phyloP scores from a whole-genome alignment of 768 basidiomycete genomes.

The Mycena olivaceomarginata region DNA sequence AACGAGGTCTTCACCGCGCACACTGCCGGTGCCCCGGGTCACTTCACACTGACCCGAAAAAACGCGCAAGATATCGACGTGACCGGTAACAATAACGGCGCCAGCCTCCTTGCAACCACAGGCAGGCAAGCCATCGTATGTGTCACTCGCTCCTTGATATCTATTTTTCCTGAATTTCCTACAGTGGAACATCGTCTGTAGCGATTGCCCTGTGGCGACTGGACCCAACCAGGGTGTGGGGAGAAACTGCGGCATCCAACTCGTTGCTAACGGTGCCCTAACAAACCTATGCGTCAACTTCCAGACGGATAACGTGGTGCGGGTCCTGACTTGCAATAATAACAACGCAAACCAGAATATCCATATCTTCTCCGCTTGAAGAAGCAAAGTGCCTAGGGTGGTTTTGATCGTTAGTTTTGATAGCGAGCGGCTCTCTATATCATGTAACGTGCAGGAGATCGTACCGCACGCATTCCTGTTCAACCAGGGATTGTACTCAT shows the following conservation, averaged over 20 bases:
- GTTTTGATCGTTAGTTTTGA: neutral
- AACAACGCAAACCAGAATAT: constrained; percentile 1
- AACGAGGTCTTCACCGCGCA: neutral
- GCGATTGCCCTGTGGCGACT: neutral
- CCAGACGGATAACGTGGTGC: neutral
- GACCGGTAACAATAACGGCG: neutral
- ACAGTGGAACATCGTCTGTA: neutral
- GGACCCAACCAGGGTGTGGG: neutral
- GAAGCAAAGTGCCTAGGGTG: neutral
- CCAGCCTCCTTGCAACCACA: neutral
- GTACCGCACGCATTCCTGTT: no score
- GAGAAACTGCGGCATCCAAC: neutral
- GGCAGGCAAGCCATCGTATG: neutral
- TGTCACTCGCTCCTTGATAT: neutral
- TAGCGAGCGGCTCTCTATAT: neutral
- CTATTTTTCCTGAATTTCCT: neutral
- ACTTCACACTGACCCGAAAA: neutral
- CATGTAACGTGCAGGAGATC: neutral
- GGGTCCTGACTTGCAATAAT: neutral
- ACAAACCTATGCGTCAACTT: neutral
- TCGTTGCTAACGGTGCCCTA: neutral
- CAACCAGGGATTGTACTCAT: no score
- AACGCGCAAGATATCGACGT: neutral
- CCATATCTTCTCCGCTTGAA: neutral
- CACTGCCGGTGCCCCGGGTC: neutral